Base-by-base conservation (phyloP, 1,284 basidiomycete species). In the Inonotus hispidus region DNA sequence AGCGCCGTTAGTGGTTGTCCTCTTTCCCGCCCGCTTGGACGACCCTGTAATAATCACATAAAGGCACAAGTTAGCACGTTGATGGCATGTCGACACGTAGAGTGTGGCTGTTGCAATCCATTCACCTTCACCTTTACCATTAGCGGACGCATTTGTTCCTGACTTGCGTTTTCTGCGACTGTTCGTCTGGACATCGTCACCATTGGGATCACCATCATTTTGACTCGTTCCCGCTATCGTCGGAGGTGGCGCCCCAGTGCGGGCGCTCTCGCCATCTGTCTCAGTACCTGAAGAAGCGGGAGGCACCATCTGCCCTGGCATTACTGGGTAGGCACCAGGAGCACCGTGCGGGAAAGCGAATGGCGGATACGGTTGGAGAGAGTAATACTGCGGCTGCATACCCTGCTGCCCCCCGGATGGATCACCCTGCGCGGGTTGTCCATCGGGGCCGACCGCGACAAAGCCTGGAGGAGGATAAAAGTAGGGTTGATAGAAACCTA, bases 381-480 rank as follows among this genome's bases (percentile, higher is more conserved):
- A 47, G 39, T 62, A 62, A 25, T 58, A 62, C 32, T 62, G 61
- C 38, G 61, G 56, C 19, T 62, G 61, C 56, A 59, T 59, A 2
- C 56, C 61, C 47, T 47, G 61, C 35, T 62, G 61, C 8, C n/a
- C 56, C 19, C 49, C 47, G n/a, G 56, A 23, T 23, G 55, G 52
- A 41, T 62, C 57, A 35, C n/a, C 39, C 13, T 60, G 62, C 16
- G 60, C n/a, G 35, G 62, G 62, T 21, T 63, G 62, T n/a, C 62
- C 62, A 32, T 63, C 62, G 27, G 62, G 59, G 5, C 62, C 62
- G 10, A 63, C 38, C 10, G 62, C 37, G n/a, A 63, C 59, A 39
- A 63, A 53, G n/a, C 62, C 59, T 16, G 55, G 53, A 27, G 61
- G 58, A 2, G 62, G 62, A 43, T 63, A 63, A 25, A 63, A 63